Base-by-base conservation (phyloP, 768 basidiomycete species). In the Leccinum boreale region DNA sequence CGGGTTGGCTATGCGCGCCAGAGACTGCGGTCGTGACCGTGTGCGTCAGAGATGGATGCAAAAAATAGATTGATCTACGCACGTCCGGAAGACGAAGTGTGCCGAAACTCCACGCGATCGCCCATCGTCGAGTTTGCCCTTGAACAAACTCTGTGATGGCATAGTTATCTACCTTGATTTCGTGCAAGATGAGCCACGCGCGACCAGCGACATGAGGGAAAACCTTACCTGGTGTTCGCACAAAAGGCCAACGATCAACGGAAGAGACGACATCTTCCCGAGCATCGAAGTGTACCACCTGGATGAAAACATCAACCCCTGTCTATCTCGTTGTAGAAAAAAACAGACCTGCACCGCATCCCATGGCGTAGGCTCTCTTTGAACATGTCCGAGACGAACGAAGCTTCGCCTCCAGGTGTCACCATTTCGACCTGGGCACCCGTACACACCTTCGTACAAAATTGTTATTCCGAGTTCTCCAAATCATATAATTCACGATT, bases 251-350 rank as follows among this genome's bases (percentile, higher is more conserved):
- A 93, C 82, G 7, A 98, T 72, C 3, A 81, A 73, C 0, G 73
- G 69, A 2, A 98, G 77, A 3, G 92, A 92, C 0, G 89, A 82
- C 70, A 88, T 76, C 65, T 93, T 96, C 3, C 96, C 96, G 0
- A 98, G 79, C 82, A 98, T 88, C 5, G 92, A 92, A 0, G 95
- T 94, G 65, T 86, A 98, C 96, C 95, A 98, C 47, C 92, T 52
- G 51, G 21, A 12, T 52, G 15, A 50, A 50, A 45, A 19, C 12
- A 35, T 54, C 45, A 17, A 53, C 33, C 5, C 31, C 21, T 6
- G 23, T 47, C 2, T 12, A 1, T 15, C 23, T 17, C 8, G 47
- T 15, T 52, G 55, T 4, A 11, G 5, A 44, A 31, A 42, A 52
- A 26, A 24, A 12, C 60, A 53, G 58, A 91, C 92, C 81, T 75